Conservation (phyloP, 495 filamentous ascomycete genomes). For the Penicillium tannophilum region DNA sequence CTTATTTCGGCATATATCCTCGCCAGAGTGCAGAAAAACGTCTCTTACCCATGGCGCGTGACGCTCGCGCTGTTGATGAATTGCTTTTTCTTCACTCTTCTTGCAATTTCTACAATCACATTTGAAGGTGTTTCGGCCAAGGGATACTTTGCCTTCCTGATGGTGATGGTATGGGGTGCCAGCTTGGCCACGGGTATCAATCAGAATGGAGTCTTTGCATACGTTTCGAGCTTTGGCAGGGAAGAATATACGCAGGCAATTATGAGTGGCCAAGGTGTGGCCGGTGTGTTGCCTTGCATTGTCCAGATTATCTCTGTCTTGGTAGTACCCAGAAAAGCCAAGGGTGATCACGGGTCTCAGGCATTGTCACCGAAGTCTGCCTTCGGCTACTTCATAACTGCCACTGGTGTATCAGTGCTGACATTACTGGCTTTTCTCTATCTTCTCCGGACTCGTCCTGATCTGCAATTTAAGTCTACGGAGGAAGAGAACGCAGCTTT, state of each 20-base stretch:
- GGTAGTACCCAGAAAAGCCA: conserved; percentile 51
- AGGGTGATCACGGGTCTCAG: conserved; percentile 16
- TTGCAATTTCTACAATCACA: conserved; percentile 76
- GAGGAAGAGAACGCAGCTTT: conserved; percentile 21
- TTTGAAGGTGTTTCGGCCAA: conserved; percentile 60
- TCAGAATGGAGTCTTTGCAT: conserved; percentile 95
- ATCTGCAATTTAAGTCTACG: conserved; percentile 24
- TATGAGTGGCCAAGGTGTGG: conserved; percentile 92
- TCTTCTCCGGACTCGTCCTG: conserved; percentile 46
- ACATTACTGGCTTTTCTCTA: conserved; percentile 63
- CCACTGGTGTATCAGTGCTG: conserved; percentile 63
- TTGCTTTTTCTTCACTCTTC: conserved; percentile 66
- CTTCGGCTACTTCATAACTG: conserved; percentile 89
- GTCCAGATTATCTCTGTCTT: conserved; percentile 83
- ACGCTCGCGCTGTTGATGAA: conserved; percentile 72
- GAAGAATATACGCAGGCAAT: conserved; percentile 92
- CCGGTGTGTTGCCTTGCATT: conserved; percentile 87
- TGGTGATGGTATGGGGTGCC: conserved; percentile 78
- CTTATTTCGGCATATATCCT: conserved; percentile 71
- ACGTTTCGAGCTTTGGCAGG: conserved; percentile 78
- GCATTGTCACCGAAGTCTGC: conserved; percentile 65
- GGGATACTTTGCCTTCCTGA: conserved; percentile 76
- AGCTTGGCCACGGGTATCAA: conserved; percentile 80
- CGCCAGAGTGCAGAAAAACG: conserved; percentile 73
- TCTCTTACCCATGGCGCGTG: conserved; percentile 84